Conservation (phyloP, 305 asterid genomes). For the Fraxinus sp. region DNA sequence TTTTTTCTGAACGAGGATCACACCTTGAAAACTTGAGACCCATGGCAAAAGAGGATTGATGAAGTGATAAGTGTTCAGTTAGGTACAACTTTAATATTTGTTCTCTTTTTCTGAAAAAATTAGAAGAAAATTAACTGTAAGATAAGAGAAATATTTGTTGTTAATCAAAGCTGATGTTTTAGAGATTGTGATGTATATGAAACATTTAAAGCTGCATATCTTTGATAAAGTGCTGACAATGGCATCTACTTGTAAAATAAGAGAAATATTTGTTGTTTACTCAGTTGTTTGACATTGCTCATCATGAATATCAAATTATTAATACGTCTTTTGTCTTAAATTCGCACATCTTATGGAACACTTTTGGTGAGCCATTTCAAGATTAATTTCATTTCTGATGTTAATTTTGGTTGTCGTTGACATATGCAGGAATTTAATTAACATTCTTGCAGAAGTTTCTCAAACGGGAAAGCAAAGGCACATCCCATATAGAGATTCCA, state of each 20-base stretch:
- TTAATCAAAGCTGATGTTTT: neutral
- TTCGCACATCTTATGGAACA: slow-evolving; percentile 9
- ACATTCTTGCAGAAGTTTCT: slow-evolving; percentile 94
- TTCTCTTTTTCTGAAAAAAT: neutral
- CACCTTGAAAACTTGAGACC: neutral
- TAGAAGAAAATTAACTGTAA: neutral
- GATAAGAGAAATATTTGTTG: neutral
- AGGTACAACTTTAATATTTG: slow-evolving; percentile 4
- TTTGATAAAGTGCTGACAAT: neutral
- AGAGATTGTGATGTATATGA: neutral
- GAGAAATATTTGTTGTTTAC: neutral
- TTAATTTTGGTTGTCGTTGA: slow-evolving; percentile 26
- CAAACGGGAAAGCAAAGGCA: slow-evolving; percentile 97
- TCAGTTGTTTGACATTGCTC: neutral
- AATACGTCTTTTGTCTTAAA: neutral
- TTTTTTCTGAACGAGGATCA: neutral
- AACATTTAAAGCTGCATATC: neutral
- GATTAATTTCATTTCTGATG: slow-evolving; percentile 14
- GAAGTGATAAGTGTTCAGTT: slow-evolving; percentile 6
- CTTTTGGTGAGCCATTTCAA: neutral
- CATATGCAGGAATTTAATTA: slow-evolving; percentile 77
- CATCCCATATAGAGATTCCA: slow-evolving; percentile 97
- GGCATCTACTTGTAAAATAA: neutral
- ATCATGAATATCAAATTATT: neutral
- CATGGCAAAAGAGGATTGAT: neutral